phyloP scores from a whole-genome alignment of 2,329 filamentous ascomycete species.

The Exophiala oligosperma region DNA sequence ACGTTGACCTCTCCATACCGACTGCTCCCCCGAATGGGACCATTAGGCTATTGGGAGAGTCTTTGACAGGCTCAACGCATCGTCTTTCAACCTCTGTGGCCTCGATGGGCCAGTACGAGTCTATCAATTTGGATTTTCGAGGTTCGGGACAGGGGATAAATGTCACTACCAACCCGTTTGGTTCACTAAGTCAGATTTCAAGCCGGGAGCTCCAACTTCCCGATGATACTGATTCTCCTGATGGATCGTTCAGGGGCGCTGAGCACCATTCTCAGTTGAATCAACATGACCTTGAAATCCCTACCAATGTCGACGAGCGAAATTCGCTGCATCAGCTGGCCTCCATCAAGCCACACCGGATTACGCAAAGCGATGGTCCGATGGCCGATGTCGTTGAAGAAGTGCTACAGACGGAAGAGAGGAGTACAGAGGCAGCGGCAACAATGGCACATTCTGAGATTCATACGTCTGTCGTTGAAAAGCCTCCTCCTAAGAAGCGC shows the following conservation, averaged over 20 bases:
- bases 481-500: constrained; percentile 21
- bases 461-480: not conserved
- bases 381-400: not conserved
- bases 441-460: not conserved
- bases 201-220: not conserved
- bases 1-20: not conserved
- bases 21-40: constrained; percentile 1
- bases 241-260: too few relatives aligned
- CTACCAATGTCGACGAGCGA: not conserved
- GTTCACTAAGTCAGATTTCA: constrained; percentile 24
- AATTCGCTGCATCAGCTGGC: not conserved
- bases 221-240: constrained; percentile 3
- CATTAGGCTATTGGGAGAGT: constrained; percentile 5
- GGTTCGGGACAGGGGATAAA: constrained; percentile 17
- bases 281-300: not conserved
- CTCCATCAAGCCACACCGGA: not conserved
- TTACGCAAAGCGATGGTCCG: constrained; percentile 7
- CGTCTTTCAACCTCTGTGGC: constrained; percentile 21
- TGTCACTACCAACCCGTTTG: constrained; percentile 27
- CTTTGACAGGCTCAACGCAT: constrained; percentile 10
- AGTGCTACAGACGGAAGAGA: not conserved
- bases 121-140: constrained; percentile 27
- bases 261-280: not conserved
- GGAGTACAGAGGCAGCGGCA: not conserved
- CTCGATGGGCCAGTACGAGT: constrained; percentile 28